Base-by-base conservation (phyloP, 495 filamentous ascomycete species). In the Sporormia fimetaria region DNA sequence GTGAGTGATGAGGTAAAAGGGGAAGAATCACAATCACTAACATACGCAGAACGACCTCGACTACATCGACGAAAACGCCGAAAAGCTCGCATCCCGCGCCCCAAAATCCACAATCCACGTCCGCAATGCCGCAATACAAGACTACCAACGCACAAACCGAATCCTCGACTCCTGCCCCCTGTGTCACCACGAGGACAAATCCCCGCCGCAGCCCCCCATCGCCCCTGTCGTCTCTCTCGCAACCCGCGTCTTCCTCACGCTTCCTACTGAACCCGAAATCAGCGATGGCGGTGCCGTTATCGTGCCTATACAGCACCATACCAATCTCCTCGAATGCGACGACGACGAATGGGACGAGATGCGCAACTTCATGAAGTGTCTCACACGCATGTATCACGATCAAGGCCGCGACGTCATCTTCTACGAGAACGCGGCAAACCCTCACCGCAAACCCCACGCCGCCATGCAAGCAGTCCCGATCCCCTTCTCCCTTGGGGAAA, bases 341-440 rank as follows among this genome's bases (percentile, higher is more conserved):
- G 92, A 96, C 56, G 92, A 96, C 54, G 90, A 98, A 59, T 98
- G 92, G 90, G 90, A 98, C 52, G 90, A 98, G 57, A 83, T 98
- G 26, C 80, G 67, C 60, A 98, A 98, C 61, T 98, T 98, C 62
- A 96, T 96, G 87, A 98, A 98, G 65, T 81, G 74, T 55, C 72
- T 98, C 21, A 95, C 79, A 1, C 76, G 87, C 33, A 75, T 93
- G 75, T 96, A 96, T 60, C 82, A 87, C 62, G 78, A 84, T 20
- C 86, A 90, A 55, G 85, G 82, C 20, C 78, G 80, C 25, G 83
- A 86, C 54, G 92, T 96, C 2, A 67, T 98, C 35, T 98, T 98
- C 67, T 96, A 96, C 68, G 90, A 98, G 52, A 95, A 95, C 55
- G 90, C 92, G 7, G 87, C 86, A 5, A 72, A 76, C 2, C 83